Evolutionary conservation across 257 asterid species (phyloP).

Genomic region (Solanum boliviense): DNA sequence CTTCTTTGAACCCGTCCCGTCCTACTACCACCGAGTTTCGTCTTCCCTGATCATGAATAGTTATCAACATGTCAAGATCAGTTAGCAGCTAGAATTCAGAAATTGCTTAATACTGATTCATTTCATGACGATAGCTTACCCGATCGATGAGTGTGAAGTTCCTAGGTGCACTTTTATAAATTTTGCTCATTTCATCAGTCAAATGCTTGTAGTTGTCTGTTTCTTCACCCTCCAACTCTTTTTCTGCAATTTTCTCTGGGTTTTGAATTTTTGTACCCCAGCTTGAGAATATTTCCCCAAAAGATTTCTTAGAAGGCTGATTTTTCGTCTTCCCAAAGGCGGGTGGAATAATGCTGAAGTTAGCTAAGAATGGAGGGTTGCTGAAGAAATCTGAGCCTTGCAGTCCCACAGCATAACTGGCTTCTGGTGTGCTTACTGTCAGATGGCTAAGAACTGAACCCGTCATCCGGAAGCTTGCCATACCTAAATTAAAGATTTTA

Average conservation of each 20-base stretch:
- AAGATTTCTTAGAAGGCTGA: conserved; percentile 6
- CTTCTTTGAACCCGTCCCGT: conserved; percentile 59
- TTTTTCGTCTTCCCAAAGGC: conserved; percentile 9
- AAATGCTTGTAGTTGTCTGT: conserved; percentile 61
- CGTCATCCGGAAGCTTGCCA: conserved; percentile 19
- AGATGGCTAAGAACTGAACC: conserved; percentile 64
- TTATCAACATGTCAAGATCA: background rate
- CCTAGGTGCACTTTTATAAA: conserved; percentile 56
- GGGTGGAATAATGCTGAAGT: conserved; percentile 52
- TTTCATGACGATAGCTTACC: conserved; percentile 20
- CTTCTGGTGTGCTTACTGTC: conserved; percentile 71
- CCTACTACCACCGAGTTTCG: conserved; percentile 53
- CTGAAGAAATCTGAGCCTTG: conserved; percentile 55
- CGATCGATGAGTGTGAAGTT: conserved; percentile 60
- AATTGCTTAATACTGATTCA: background rate
- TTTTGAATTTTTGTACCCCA: conserved; percentile 9
- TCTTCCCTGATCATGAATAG: conserved; percentile 40
- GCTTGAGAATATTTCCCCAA: conserved; percentile 26
- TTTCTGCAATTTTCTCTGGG: background rate
- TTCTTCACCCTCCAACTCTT: conserved; percentile 49
- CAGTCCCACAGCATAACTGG: conserved; percentile 56
- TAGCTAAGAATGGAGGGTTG: conserved; percentile 32
- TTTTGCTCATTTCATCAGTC: conserved; percentile 46
- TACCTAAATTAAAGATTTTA: conserved; percentile 24
- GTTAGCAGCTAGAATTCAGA: background rate